Percentiles rank a stretch among this genome's conserved stretches.
Conservation (phyloP, 225 moss, liverwort and hornwort species). For the Rhytidiadelphus loreus region DNA sequence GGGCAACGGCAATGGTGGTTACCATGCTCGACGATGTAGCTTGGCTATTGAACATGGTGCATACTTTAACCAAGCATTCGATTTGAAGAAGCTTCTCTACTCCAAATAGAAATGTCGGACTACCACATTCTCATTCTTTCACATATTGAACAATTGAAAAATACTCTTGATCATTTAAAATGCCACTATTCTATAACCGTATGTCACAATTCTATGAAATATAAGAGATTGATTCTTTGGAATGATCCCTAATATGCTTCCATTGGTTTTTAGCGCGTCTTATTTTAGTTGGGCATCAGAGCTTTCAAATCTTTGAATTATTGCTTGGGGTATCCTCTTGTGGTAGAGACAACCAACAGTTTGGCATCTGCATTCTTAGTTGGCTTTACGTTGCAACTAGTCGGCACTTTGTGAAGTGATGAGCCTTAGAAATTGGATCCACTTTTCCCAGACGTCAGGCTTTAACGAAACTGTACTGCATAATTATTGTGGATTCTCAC, state of each 20-base stretch:
- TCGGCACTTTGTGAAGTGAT: not conserved
- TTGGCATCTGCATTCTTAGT: not conserved
- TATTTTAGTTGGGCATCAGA: not conserved
- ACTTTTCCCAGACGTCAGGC: not conserved
- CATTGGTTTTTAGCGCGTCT: not conserved
- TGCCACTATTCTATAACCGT: not conserved
- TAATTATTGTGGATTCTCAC: not conserved
- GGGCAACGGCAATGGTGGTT: constrained; percentile 74
- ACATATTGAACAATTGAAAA: not conserved
- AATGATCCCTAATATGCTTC: not conserved
- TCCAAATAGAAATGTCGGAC: not conserved
- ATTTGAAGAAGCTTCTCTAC: not conserved
- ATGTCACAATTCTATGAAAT: not conserved
- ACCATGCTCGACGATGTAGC: constrained; percentile 97
- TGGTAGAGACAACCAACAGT: not conserved
- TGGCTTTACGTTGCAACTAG: not conserved
- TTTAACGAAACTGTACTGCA: not conserved
- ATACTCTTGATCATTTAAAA: not conserved
- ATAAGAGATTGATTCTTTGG: not conserved
- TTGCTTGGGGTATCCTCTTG: not conserved
- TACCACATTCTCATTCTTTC: not conserved
- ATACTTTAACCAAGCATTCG: not conserved
- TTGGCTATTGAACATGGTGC: constrained; percentile 93
- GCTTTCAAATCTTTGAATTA: not conserved
- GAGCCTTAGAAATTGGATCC: not conserved